Percentiles rank a stretch among this genome's conserved stretches.
Conservation (phyloP, 2,329 filamentous ascomycete genomes). For the Nemania bipapillata region DNA sequence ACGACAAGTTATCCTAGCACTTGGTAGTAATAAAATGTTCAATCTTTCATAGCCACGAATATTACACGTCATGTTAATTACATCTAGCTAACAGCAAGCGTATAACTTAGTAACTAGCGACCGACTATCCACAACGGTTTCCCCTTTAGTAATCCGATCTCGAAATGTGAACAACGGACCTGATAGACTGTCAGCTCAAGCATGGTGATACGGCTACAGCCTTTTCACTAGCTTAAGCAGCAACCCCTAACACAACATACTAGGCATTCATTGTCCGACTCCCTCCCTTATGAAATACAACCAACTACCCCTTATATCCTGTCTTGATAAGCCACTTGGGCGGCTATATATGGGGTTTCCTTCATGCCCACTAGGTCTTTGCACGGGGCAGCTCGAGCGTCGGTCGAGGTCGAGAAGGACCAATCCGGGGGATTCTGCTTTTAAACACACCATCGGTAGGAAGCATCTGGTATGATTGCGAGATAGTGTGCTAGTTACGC, state of each 20-base stretch:
- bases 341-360: slow-evolving; percentile 53
- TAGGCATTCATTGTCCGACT: slow-evolving; percentile 69
- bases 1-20: too few species aligned
- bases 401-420: slow-evolving; percentile 60
- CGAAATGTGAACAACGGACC: slow-evolving; percentile 48
- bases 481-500: background rate
- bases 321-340: slow-evolving; percentile 53
- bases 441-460: slow-evolving; percentile 42
- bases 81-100: too few species aligned
- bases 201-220: slow-evolving; percentile 71
- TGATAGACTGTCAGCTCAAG: slow-evolving; percentile 53
- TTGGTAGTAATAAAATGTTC: too few species aligned
- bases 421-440: slow-evolving; percentile 59
- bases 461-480: background rate
- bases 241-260: slow-evolving; percentile 71
- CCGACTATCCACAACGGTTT: too few species aligned
- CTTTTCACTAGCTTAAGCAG: slow-evolving; percentile 61
- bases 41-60: slow-evolving; percentile 59
- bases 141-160: slow-evolving; percentile 54
- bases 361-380: slow-evolving; percentile 30
- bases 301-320: slow-evolving; percentile 58
- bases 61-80: too few species aligned
- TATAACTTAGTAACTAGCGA: background rate
- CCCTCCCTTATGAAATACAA: slow-evolving; percentile 62
- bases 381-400: slow-evolving; percentile 38